Evolutionary conservation across 2,329 filamentous ascomycete species (phyloP).

Genomic region (Trichophyton benhamiae): DNA sequence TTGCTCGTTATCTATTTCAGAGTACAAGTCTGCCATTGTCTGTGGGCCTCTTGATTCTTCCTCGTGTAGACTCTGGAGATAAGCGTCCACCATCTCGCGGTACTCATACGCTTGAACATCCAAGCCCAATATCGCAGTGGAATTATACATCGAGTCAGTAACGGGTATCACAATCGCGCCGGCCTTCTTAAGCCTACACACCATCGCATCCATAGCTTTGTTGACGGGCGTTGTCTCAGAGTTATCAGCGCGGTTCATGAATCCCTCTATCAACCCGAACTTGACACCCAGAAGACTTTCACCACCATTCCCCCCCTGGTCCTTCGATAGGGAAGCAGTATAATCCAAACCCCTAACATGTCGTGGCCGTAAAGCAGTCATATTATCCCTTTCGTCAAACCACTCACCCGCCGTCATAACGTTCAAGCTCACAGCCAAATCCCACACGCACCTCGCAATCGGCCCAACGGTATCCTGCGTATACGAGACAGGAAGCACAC

Average conservation of each 20-base stretch:
- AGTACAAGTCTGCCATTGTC: constrained; percentile 29
- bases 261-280: constrained; percentile 43
- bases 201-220: constrained; percentile 37
- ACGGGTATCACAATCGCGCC: constrained; percentile 44
- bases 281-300: constrained; percentile 29
- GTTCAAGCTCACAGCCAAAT: constrained; percentile 40
- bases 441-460: constrained; percentile 40
- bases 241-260: constrained; percentile 42
- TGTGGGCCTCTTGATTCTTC: constrained; percentile 22
- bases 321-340: constrained; percentile 26
- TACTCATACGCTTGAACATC: constrained; percentile 54
- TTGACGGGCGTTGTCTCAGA: constrained; percentile 48
- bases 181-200: constrained; percentile 33
- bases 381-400: constrained; percentile 6
- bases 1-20: constrained; percentile 9
- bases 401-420: constrained; percentile 45
- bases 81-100: constrained; percentile 42
- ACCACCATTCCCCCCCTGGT: background rate
- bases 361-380: constrained; percentile 29
- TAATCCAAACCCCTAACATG: constrained; percentile 27
- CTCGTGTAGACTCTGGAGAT: constrained; percentile 36
- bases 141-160: constrained; percentile 39
- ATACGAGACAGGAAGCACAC: constrained; percentile 44
- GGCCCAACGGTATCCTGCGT: constrained; percentile 47
- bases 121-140: constrained; percentile 37